Evolutionary conservation across 495 filamentous ascomycete genomes (phyloP), one percentile per base, ranked within the genome.

Genomic region (Podospora sp.): DNA sequence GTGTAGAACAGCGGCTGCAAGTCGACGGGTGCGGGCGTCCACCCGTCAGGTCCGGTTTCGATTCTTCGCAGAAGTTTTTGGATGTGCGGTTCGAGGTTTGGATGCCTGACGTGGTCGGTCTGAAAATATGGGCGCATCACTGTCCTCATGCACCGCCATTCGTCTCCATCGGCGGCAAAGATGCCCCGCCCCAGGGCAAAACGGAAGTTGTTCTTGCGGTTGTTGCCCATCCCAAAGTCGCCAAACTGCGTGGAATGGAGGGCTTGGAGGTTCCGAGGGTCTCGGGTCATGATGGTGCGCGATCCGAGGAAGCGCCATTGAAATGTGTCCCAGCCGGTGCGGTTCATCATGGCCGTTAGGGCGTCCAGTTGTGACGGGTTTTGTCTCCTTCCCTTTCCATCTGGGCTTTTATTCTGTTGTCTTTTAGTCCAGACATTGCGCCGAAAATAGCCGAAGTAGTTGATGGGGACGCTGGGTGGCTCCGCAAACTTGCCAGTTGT

Each of bases 1-100:
- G 79, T 73, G 68, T 83, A 85, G 69, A 89, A 88, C 0, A 86
- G 77, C 1, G 73, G 73, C 61, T 86, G 82, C 20, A 89, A 81
- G 55, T 87, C 83, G 33, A 88, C 82, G n/a, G 75, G 64, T 20
- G 53, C 25, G 0, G 2, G 16, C 1, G 52, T 55, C 52, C 52
- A 55, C 20, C 52, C 52, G n/a, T 22, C 52, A 8, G 24, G 52
- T 22, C 52, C 52, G 6, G 52, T 55, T 11, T 26, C n/a, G 52
- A 55, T 55, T 2, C 52, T 55, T 12, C 6, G 2, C 52, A 55
- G 9, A 2, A 55, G 52, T 14, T 55, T 55, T 2, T 12, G 52
- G 7, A 55, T n/a, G 22, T 55, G 52, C 7, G 52, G 52, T 2
- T 55, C 52, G 52, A 55, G 14, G 20, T 55, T 55, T 2, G 52